These are phyloP conservation scores for Trichoderma koningiopsis DNA, from an alignment of 2,329 filamentous ascomycete genomes.

Conservation along the genomic window DNA sequence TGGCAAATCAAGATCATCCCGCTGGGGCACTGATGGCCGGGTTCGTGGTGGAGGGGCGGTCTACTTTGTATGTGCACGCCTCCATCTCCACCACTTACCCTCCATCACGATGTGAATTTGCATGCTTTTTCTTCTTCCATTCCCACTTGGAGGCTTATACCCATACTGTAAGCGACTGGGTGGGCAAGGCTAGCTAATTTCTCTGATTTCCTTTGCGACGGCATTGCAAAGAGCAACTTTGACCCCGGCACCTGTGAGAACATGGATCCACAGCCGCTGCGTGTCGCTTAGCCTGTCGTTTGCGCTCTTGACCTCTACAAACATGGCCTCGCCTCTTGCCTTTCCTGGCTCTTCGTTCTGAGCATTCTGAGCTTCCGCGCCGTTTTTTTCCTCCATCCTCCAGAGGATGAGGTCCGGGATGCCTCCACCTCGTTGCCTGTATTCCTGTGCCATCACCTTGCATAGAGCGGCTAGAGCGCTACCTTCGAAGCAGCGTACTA, in stretches of 20 bases:
- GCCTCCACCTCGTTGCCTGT: conserved; percentile 80
- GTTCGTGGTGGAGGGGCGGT: not conserved
- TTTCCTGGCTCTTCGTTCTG: conserved; percentile 34
- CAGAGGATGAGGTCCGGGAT: conserved; percentile 93
- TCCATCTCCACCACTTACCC: conserved; percentile 18
- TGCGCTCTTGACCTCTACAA: conserved; percentile 77
- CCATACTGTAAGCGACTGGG: not conserved
- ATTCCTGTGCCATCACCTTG: conserved; percentile 95
- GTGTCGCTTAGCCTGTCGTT: conserved; percentile 96
- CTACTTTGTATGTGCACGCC: conserved; percentile 16
- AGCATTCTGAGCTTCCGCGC: conserved; percentile 24
- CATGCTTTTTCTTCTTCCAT: conserved; percentile 1
- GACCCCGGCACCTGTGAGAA: conserved; percentile 81
- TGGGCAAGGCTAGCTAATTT: conserved; percentile 40
- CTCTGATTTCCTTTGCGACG: conserved; percentile 54
- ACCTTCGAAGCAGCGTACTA: conserved; percentile 77
- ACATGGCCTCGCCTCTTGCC: conserved; percentile 66
- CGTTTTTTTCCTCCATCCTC: conserved; percentile 49
- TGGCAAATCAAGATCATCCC: conserved; percentile 25
- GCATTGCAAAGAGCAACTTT: conserved; percentile 79
- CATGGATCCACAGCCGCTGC: conserved; percentile 95
- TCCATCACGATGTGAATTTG: conserved; percentile 17
- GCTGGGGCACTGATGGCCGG: conserved; percentile 8
- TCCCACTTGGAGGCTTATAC: conserved; percentile 8
- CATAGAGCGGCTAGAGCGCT: conserved; percentile 80